These are phyloP conservation scores for Ricinus communis DNA, from an alignment of 345 rosid genomes.

Conservation along the genomic window DNA sequence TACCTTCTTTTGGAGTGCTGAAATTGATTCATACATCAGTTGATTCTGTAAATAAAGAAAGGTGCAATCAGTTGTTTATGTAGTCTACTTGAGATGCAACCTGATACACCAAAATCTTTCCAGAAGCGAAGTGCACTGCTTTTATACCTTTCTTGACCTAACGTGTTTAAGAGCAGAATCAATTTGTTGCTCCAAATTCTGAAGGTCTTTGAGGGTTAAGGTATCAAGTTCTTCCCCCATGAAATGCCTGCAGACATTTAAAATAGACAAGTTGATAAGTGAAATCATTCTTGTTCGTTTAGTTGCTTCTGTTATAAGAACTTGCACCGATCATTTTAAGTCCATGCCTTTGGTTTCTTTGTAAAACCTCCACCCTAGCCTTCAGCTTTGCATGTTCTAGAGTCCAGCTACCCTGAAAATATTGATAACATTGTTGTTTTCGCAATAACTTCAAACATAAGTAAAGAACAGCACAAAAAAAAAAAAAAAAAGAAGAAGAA, in stretches of 20 bases:
- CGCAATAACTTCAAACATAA: background rate
- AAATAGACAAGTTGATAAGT: background rate
- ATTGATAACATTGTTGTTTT: background rate
- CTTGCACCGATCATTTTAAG: background rate
- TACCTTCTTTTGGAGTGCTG: conserved; percentile 88
- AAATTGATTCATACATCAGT: conserved; percentile 72
- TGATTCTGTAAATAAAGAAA: conserved; percentile 54
- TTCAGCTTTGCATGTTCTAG: conserved; percentile 87
- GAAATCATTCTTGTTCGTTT: background rate
- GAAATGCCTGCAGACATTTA: conserved; percentile 54
- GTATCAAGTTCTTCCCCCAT: conserved; percentile 85
- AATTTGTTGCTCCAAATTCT: conserved; percentile 79
- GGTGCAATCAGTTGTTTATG: background rate
- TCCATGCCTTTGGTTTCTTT: conserved; percentile 71
- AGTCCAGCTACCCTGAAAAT: conserved; percentile 71
- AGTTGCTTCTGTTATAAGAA: background rate
- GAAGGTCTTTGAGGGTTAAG: conserved; percentile 71
- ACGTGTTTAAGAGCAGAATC: conserved; percentile 70
- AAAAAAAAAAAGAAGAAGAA: background rate
- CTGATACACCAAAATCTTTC: background rate
- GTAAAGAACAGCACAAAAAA: background rate
- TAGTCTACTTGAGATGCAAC: background rate
- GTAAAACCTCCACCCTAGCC: conserved; percentile 81
- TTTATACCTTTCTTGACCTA: conserved; percentile 63
- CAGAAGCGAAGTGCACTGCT: background rate